phyloP scores from a whole-genome alignment of 345 rosid genomes.

The Boechera stricta region DNA sequence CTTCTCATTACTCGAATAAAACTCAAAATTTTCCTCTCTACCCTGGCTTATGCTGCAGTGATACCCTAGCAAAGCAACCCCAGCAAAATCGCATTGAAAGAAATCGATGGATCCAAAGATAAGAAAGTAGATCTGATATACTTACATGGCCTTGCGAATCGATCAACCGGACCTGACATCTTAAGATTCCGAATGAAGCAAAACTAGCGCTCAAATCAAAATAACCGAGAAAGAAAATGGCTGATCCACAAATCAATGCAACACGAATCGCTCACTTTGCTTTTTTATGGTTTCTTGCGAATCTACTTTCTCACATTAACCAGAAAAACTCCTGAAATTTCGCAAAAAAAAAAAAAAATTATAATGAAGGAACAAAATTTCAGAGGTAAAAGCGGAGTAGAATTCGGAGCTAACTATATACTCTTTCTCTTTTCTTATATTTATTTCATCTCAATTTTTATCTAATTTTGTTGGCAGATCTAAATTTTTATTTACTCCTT shows the following conservation, averaged over 20 bases:
- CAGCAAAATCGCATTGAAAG: background rate
- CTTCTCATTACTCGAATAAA: background rate
- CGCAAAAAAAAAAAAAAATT: constrained; percentile 9
- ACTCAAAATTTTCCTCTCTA: background rate
- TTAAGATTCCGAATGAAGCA: constrained; percentile 35
- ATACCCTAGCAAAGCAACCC: constrained; percentile 43
- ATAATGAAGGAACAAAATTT: background rate
- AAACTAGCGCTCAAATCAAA: constrained; percentile 24
- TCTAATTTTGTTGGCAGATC: background rate
- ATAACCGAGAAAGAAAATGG: constrained; percentile 1
- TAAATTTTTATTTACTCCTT: constrained; percentile 5
- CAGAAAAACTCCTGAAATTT: constrained; percentile 30
- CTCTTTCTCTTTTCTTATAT: background rate
- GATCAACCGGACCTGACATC: constrained; percentile 98
- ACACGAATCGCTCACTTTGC: constrained; percentile 11
- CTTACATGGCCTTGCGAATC: constrained; percentile 96
- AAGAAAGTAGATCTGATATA: constrained; percentile 25
- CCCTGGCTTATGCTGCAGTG: background rate
- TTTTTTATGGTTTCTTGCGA: background rate
- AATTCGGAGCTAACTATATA: constrained; percentile 32
- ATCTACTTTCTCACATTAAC: constrained; percentile 35
- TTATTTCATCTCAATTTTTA: background rate
- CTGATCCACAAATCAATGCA: constrained; percentile 40
- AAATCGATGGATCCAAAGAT: background rate
- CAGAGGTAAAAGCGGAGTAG: constrained; percentile 36